phyloP scores from a whole-genome alignment of 139 green algal species.

The Tetraselmis chui region DNA sequence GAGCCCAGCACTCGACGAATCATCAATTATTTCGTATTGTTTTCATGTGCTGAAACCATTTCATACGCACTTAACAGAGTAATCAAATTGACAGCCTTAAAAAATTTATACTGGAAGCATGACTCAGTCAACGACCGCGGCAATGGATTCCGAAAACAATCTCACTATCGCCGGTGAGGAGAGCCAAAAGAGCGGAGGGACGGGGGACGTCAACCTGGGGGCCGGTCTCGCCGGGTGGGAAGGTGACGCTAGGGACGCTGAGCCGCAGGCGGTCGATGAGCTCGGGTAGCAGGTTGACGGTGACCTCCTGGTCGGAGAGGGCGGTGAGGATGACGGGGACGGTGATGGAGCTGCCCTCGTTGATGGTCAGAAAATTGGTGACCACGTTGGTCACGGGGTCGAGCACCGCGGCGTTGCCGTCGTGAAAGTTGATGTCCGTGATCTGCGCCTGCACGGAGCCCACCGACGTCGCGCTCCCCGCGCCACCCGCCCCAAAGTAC shows the following conservation, averaged over 20 bases:
- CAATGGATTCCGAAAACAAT: too few relatives aligned
- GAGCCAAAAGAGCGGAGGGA: neutral
- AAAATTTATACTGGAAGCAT: too few relatives aligned
- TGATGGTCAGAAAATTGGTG: neutral
- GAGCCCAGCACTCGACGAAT: too few relatives aligned
- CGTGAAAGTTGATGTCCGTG: neutral
- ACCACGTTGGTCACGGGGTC: neutral
- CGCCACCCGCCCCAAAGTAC: neutral
- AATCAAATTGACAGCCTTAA: too few relatives aligned
- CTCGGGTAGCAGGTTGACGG: neutral
- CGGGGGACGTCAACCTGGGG: neutral
- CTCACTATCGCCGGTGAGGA: too few relatives aligned
- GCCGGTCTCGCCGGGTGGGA: neutral
- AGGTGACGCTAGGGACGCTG: neutral
- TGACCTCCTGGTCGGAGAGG: neutral
- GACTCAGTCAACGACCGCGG: too few relatives aligned
- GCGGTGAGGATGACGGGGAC: neutral
- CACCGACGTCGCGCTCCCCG: neutral
- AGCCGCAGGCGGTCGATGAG: neutral
- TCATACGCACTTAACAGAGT: too few relatives aligned
- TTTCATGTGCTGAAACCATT: too few relatives aligned
- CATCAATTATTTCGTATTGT: too few relatives aligned
- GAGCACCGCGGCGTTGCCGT: neutral
- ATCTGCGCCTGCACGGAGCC: neutral
- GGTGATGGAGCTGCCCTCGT: neutral